Evolutionary conservation across 2,329 filamentous ascomycete genomes (phyloP), one percentile per base, ranked within the genome.

Genomic region (Clarireedia hainanense): DNA sequence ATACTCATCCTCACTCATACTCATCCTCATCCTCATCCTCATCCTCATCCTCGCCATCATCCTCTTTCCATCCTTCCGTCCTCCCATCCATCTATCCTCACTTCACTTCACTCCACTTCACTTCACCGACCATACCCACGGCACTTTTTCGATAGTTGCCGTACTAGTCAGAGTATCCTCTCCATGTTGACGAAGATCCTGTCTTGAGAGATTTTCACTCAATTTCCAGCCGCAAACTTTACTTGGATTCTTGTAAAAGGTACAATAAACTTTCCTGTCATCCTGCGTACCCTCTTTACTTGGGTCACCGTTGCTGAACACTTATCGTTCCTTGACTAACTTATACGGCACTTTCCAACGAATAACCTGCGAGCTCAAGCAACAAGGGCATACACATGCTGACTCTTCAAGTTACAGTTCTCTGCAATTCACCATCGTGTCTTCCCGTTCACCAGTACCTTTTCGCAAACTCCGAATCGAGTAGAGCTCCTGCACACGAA

Each of bases 151-250:
- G n/a, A 49, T 49, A 40, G 14, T 54, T 17, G 14, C 52, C 15
- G 34, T 49, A 27, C 39, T n/a, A 5, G 37, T 46, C 34, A 43
- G 27, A n/a, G 24, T n/a, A 15, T 39, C 36, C 7, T 39, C 36
- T 40, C 17, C 5, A 49, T 54, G 23, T 39, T 36, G 34, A 49
- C 52, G 34, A 54, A 40, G 27, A 54, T 43, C 24, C 30, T 54
- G 12, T 24, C 24, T 49, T 23, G 15, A 54, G 10, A n/a, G 37
- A 40, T 37, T 24, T n/a, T 34, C 20, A 48, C 45, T 42, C 43
- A 49, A 24, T 24, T 24, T 30, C 52, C 37, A 49, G 24, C 5
- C 34, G 39, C 26, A 26, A n/a, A 27, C 24, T 34, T 34, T 24
- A 23, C 20, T 39, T 5, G 20, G 7, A 10, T 50, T 42, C 26